Percentiles rank a stretch among this genome's conserved stretches.
These are phyloP conservation scores for Pseudoperonospora humuli DNA, from an alignment of 352 stramenopile species.

Conservation along the genomic window DNA sequence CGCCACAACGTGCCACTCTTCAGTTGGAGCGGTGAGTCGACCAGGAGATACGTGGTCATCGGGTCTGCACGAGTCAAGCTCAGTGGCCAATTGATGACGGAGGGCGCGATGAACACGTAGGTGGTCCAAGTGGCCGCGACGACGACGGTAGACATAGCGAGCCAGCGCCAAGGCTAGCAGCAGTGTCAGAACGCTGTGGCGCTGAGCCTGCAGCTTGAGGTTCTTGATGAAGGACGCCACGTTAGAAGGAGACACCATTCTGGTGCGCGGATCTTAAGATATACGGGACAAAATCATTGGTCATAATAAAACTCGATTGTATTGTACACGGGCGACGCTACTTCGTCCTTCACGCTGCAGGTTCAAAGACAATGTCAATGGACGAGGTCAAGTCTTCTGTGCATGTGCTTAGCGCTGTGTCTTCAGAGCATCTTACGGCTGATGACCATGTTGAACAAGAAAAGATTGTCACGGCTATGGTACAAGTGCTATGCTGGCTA, in stretches of 20 bases:
- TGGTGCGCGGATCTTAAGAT: background rate
- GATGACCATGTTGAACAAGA: slow-evolving; percentile 7
- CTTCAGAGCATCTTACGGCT: background rate
- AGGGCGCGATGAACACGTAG: slow-evolving; percentile 32
- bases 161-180: slow-evolving; percentile 34
- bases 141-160: slow-evolving; percentile 39
- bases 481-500: slow-evolving; percentile 9
- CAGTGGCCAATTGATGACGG: slow-evolving; percentile 18
- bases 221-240: slow-evolving; percentile 21
- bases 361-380: slow-evolving; percentile 7
- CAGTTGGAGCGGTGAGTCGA: slow-evolving; percentile 11
- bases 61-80: background rate
- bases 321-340: background rate
- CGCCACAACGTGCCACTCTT: slow-evolving; percentile 46
- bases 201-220: slow-evolving; percentile 22
- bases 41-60: slow-evolving; percentile 7
- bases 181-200: slow-evolving; percentile 26
- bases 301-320: background rate
- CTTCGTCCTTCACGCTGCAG: background rate
- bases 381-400: slow-evolving; percentile 10
- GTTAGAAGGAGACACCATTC: background rate
- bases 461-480: slow-evolving; percentile 5
- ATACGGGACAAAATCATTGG: no score
- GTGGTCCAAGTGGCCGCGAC: slow-evolving; percentile 34
- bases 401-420: slow-evolving; percentile 2